Conservation (phyloP, 371 early-diverging fungal genomes). For the Chytridium lagenaria region DNA sequence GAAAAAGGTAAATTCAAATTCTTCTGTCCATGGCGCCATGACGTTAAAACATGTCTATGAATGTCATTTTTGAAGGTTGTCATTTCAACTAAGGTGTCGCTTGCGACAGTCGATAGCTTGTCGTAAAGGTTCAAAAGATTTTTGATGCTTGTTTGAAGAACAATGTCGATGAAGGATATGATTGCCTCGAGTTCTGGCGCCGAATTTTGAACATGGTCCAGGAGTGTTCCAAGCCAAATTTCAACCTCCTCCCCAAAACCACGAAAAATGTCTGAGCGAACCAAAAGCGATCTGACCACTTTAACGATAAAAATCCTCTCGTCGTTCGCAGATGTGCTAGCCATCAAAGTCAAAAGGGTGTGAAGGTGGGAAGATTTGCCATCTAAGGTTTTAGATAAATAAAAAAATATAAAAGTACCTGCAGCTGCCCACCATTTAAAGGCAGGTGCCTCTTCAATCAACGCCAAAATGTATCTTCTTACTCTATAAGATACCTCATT, state of each 20-base stretch:
- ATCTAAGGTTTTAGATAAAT: constrained; percentile 35
- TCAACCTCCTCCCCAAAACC: constrained; percentile 66
- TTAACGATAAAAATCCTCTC: constrained; percentile 59
- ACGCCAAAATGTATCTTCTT: constrained; percentile 64
- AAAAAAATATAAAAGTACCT: constrained; percentile 36
- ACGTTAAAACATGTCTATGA: neutral
- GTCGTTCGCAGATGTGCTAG: constrained; percentile 53
- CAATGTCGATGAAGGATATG: neutral
- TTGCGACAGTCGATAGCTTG: neutral
- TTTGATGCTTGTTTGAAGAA: neutral
- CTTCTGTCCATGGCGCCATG: constrained; percentile 5
- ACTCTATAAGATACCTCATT: constrained; percentile 50
- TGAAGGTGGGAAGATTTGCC: constrained; percentile 64
- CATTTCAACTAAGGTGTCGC: neutral
- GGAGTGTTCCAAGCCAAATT: constrained; percentile 70
- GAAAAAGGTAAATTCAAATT: constrained; percentile 30
- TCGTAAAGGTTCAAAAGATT: neutral
- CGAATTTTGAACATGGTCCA: constrained; percentile 38
- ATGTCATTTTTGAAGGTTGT: neutral
- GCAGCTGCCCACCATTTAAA: constrained; percentile 72
- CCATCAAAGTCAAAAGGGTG: constrained; percentile 38
- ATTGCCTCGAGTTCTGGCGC: constrained; percentile 65
- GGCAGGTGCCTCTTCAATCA: constrained; percentile 64
- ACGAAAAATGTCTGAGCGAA: constrained; percentile 69
- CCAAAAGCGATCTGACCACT: constrained; percentile 58